Conservation (phyloP, 768 basidiomycete species). For the Suillus bovinus region DNA sequence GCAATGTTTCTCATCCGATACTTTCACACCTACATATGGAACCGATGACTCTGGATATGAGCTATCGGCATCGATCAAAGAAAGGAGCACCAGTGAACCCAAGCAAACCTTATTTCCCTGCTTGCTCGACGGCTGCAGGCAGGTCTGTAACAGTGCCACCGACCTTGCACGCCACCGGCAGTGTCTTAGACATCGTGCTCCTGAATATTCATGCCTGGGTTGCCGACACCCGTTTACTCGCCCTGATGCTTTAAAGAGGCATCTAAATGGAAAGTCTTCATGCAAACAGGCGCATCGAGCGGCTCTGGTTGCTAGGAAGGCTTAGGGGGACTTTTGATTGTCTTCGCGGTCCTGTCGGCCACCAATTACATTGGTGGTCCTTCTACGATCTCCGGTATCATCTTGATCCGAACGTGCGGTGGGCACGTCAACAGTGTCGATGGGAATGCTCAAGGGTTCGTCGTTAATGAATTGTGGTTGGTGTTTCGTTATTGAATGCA, state of each 20-base stretch:
- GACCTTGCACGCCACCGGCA: conserved; percentile 31
- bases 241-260: conserved; percentile 34
- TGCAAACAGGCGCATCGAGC: conserved; percentile 28
- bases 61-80: conserved; percentile 1
- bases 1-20: background rate
- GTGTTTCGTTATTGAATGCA: background rate
- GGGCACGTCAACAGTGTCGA: background rate
- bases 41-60: background rate
- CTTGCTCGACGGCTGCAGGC: conserved; percentile 22
- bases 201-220: conserved; percentile 24
- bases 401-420: background rate
- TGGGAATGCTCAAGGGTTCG: too few relatives aligned
- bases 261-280: conserved; percentile 27
- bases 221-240: conserved; percentile 32
- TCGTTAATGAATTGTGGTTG: too few relatives aligned
- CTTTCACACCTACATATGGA: too few relatives aligned
- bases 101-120: conserved; percentile 26
- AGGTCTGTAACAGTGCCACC: conserved; percentile 29
- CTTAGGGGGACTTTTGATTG: background rate
- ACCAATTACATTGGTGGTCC: background rate
- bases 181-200: conserved; percentile 29
- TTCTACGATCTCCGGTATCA: background rate
- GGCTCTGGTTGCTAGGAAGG: conserved; percentile 10
- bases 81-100: background rate
- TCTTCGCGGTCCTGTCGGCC: background rate